Base-by-base conservation (phyloP, 345 rosid genomes). In the Salix purpurea region DNA sequence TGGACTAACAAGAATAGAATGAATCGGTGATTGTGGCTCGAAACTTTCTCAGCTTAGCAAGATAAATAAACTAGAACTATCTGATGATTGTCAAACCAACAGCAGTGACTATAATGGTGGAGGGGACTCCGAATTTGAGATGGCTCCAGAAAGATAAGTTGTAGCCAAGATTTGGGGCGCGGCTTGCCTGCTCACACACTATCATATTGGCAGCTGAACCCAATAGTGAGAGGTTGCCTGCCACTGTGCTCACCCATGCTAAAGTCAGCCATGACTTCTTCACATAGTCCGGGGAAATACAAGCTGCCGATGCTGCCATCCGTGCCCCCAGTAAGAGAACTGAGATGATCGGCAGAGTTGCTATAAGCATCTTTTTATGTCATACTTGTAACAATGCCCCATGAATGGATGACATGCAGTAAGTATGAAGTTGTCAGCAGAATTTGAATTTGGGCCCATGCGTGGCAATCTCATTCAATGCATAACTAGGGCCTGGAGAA, bases 131-230 rank as follows among this genome's bases (percentile, higher is more conserved):
- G n/a, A 90, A 89, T 73, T 85, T 89, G 28, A 94, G 83, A 71
- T 94, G 97, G 36, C 80, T 89, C 87, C 88, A 90, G 79, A 94
- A 92, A 60, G 94, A 86, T 32, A 92, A 83, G 5, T 85, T 90
- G 88, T 91, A 90, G 1, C 88, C 88, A 21, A 84, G 70, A 9
- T 72, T 67, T 1, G 86, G 84, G 60, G 91, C 82, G 8, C 91
- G 82, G 18, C 87, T 78, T 65, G 98, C 98, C 85, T 94, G 91
- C 74, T 92, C 97, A 21, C 98, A 90, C 71, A 92, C 96, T 60
- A 92, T 91, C 89, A 94, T 81, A 81, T 94, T 94, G 5, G 96
- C 95, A 0, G 97, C 97, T 6, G 97, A 92, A 4, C 98, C 98
- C 32, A 92, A 74, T 58, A 92, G 84, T 0, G 98, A 89, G 69